Evolutionary conservation across 2,329 filamentous ascomycete species (phyloP).

Genomic region (Stenocarpella maydis): DNA sequence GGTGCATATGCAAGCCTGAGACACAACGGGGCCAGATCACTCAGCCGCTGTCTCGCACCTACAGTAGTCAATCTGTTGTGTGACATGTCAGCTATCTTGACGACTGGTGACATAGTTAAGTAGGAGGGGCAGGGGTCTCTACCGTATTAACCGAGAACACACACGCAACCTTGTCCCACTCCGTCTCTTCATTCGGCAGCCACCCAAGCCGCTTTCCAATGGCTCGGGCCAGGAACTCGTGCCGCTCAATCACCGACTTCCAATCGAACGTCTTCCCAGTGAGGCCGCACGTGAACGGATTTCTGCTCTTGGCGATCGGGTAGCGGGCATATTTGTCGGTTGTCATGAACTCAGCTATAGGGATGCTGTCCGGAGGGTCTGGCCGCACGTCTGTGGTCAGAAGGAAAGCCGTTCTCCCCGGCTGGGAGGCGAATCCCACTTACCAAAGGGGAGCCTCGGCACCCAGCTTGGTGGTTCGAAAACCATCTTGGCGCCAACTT

Average conservation of each 20-base stretch:
- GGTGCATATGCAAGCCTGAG: not conserved
- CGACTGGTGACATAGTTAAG: not conserved
- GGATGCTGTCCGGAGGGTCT: constrained; percentile 76
- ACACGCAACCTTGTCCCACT: constrained; percentile 83
- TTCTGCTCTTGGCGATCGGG: constrained; percentile 67
- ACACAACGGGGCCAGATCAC: not conserved
- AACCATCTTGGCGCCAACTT: constrained; percentile 50
- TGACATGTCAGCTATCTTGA: not conserved
- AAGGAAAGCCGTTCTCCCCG: not conserved
- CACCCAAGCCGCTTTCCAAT: constrained; percentile 77
- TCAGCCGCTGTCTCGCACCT: not conserved
- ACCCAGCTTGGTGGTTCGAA: constrained; percentile 71
- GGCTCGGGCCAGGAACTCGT: constrained; percentile 72
- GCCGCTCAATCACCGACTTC: constrained; percentile 69
- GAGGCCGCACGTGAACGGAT: constrained; percentile 81
- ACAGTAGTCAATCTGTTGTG: constrained; percentile 25
- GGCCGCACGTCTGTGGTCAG: constrained; percentile 29
- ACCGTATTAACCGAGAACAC: constrained; percentile 85
- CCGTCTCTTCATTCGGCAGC: constrained; percentile 72
- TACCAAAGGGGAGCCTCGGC: constrained; percentile 65
- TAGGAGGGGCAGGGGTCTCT: constrained; percentile 39
- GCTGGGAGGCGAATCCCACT: constrained; percentile 37
- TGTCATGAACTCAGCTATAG: constrained; percentile 80
- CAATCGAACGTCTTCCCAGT: constrained; percentile 73
- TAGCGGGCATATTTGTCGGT: constrained; percentile 74